Base-by-base conservation (phyloP, 352 stramenopile species). In the Phytophthora idaei region DNA sequence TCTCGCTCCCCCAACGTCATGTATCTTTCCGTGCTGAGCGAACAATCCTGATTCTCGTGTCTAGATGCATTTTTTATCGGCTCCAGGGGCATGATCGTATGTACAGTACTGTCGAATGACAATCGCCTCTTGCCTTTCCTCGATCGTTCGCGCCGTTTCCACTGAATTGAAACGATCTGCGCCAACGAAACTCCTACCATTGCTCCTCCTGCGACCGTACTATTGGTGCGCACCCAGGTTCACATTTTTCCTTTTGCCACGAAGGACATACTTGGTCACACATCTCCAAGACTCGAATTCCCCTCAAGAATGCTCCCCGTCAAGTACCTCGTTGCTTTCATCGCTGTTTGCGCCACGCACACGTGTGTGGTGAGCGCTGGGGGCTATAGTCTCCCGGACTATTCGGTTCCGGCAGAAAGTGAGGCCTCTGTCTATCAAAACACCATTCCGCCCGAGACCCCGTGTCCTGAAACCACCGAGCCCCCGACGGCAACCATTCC, bases 241-340 rank as follows among this genome's bases (percentile, higher is more conserved):
- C 53, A 28, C 69, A 77, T 58, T 77, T 64, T 36, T 68, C 56
- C 65, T 77, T 74, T 77, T 63, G 39, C 64, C 47, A 27, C 51
- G 48, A 70, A 73, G 64, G 67, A 71, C 49, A 12, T 44, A 68
- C 67, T 61, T 58, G 61, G 57, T 25, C 25, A 15, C 32, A 27
- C 41, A 46, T 37, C 34, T 50, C 37, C 32, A 70, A 57, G 36
- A 61, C 12, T 14, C 25, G 2, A 61, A 39, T 11, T 12, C 34
- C 31, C 7, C 34, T 27, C 31, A n/a, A 58, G 1, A 10, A 77
- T 77, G 69, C 64, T 77, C 2, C 65, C 59, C 15, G 51, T 74
- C 37, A 77, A 77, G 69, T 77, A 71, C n/a, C 47, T 77, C 12
- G 65, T 66, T 39, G 51, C 65, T 14, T 45, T 77, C 9, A 55